Conservation (phyloP, 139 green algal genomes). For the Closterium sp. region DNA sequence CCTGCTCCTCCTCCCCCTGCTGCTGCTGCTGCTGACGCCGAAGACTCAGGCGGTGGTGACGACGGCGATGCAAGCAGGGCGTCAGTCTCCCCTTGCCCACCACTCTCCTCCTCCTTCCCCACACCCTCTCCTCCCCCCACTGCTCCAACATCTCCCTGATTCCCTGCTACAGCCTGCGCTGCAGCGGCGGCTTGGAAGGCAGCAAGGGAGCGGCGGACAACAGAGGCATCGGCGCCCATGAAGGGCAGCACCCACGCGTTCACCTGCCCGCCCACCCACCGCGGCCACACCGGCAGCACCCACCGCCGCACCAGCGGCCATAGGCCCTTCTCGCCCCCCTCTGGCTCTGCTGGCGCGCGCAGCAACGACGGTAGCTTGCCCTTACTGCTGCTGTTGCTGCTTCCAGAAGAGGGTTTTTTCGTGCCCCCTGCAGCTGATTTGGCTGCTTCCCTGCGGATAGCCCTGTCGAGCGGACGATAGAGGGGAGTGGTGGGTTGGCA, state of each 20-base stretch:
- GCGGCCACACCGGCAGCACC: not conserved
- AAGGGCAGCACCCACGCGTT: constrained; percentile 41
- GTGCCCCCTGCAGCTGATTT: too few species aligned
- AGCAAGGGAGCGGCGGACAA: constrained; percentile 26
- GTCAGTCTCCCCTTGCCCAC: not conserved
- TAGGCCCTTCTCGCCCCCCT: too few species aligned
- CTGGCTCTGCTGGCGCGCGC: too few species aligned
- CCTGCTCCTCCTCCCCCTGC: not conserved
- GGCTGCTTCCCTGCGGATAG: too few species aligned
- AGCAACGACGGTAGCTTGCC: not conserved
- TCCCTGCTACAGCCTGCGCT: not conserved
- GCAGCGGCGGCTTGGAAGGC: not conserved
- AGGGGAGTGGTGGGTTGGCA: too few species aligned
- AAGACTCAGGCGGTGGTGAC: too few species aligned
- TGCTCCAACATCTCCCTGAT: not conserved
- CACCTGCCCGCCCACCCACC: not conserved
- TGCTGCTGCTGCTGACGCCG: too few species aligned
- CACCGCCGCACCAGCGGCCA: not conserved
- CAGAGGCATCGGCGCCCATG: constrained; percentile 41
- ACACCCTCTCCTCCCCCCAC: too few species aligned
- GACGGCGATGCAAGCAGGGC: not conserved
- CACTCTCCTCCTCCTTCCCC: too few species aligned
- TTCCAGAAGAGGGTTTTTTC: too few species aligned
- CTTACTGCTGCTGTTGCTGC: not conserved
- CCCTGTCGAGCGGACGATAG: too few species aligned